phyloP scores from a whole-genome alignment of 2,329 filamentous ascomycete species.

The Fusarium paranaense region DNA sequence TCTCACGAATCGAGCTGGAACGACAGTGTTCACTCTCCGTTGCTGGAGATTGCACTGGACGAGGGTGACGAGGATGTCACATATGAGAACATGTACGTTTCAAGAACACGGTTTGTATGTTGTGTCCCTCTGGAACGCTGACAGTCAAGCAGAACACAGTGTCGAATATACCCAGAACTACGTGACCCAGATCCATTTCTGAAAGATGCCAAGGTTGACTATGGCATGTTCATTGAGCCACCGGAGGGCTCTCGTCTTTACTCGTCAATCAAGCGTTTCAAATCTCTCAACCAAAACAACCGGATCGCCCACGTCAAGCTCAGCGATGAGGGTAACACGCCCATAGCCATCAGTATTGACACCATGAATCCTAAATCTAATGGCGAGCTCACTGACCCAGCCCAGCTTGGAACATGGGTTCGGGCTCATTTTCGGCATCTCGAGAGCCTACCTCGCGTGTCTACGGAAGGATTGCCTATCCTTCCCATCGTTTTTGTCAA shows the following conservation, averaged over 20 bases:
- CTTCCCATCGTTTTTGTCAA: constrained; percentile 15
- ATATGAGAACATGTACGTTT: constrained; percentile 1
- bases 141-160: background rate
- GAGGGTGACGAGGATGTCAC: background rate
- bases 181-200: constrained; percentile 3
- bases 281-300: background rate
- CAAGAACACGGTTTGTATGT: background rate
- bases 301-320: background rate
- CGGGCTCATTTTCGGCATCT: constrained; percentile 19
- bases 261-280: background rate
- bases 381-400: background rate
- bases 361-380: background rate
- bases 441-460: constrained; percentile 1
- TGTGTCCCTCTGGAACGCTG: background rate
- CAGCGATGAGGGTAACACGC: background rate
- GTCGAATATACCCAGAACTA: background rate
- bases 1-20: constrained; percentile 14
- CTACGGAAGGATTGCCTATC: background rate
- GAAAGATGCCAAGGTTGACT: constrained; percentile 1
- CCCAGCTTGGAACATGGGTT: constrained; percentile 6
- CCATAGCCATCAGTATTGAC: background rate
- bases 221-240: constrained; percentile 4
- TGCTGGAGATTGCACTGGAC: background rate
- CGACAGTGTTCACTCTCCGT: constrained; percentile 7
- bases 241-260: background rate